Evolutionary conservation across 345 rosid species (phyloP), one percentile per base, ranked within the genome.

Genomic region (Camelina laxa): DNA sequence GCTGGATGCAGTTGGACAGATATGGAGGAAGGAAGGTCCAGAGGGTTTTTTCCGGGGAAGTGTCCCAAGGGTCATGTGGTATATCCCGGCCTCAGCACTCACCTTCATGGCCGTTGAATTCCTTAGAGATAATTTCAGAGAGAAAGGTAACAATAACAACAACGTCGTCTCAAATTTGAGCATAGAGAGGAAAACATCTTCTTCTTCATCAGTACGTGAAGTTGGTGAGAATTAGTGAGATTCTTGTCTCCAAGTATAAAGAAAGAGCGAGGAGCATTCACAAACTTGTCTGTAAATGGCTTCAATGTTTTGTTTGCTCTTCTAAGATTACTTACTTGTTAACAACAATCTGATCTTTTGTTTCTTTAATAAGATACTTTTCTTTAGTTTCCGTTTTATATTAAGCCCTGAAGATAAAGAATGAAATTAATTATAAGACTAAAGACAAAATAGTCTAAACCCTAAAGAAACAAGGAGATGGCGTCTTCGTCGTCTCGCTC

Each of bases 21-120:
- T 88, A 67, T 91, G 87, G 90, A 80, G 42, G 74, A 70, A 47
- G 14, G 98, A 93, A 86, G 98, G 98, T 17, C 72, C 78, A 0
- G 82, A 85, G 48, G 98, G 97, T 7, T 73, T 93, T 74, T 93
- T 93, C 78, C 79, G 91, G 53, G 97, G 97, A 75, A 93, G 98
- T 80, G 72, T 93, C 71, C 97, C 98, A 19, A 85, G 98, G 74
- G 88, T 91, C 62, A 83, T 90, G 62, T 93, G 98, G 98, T 89
- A 93, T 70, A 82, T 93, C 77, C 97, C 98, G 19, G 98, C 98
- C 36, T 91, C 96, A 9, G 97, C 98, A 39, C 92, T 93, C 14
- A 93, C 92, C 10, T 93, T 93, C 90, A 93, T 93, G 98, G 98
- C 94, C 21, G 92, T 93, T 10, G 98, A 93, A 81, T 89, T 88